phyloP scores from a whole-genome alignment of 73 alveolate species.

The Paramecium octaurelia region DNA sequence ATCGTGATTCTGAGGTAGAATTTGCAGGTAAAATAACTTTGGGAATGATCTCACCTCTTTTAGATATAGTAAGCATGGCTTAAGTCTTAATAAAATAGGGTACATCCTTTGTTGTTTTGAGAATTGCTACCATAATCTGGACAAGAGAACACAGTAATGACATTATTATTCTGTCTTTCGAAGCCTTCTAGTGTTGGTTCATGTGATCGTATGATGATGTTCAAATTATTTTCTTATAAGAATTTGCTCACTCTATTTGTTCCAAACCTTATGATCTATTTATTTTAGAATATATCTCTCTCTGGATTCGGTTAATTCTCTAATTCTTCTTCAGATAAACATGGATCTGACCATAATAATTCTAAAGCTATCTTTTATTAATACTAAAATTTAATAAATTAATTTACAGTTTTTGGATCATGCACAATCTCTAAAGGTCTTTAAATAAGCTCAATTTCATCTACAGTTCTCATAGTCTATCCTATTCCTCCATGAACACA shows the following conservation, averaged over 20 bases:
- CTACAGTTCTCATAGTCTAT: conserved; percentile 73
- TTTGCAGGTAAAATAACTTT: conserved; percentile 23
- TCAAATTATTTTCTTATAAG: conserved; percentile 79
- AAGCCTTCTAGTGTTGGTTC: conserved; percentile 82
- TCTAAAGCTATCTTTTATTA: conserved; percentile 78
- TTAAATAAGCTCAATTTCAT: conserved; percentile 76
- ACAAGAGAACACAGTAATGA: conserved; percentile 79
- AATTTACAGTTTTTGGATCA: conserved; percentile 72
- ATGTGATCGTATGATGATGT: conserved; percentile 80
- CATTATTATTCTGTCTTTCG: conserved; percentile 72
- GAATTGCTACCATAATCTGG: conserved; percentile 69
- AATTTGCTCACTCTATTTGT: conserved; percentile 80
- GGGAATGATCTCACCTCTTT: conserved; percentile 28
- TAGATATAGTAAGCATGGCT: conserved; percentile 9
- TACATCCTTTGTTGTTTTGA: conserved; percentile 9
- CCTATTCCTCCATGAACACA: conserved; percentile 92
- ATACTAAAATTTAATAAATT: neutral
- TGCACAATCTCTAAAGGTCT: conserved; percentile 80
- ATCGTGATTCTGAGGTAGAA: neutral
- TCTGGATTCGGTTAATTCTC: conserved; percentile 76
- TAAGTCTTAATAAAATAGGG: neutral
- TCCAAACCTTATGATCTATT: conserved; percentile 81
- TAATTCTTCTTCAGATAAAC: conserved; percentile 74
- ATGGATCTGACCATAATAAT: conserved; percentile 85
- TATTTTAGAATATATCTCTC: conserved; percentile 80